phyloP scores from a whole-genome alignment of 78 protist species.

The Dictyostelium brefeldianum region DNA sequence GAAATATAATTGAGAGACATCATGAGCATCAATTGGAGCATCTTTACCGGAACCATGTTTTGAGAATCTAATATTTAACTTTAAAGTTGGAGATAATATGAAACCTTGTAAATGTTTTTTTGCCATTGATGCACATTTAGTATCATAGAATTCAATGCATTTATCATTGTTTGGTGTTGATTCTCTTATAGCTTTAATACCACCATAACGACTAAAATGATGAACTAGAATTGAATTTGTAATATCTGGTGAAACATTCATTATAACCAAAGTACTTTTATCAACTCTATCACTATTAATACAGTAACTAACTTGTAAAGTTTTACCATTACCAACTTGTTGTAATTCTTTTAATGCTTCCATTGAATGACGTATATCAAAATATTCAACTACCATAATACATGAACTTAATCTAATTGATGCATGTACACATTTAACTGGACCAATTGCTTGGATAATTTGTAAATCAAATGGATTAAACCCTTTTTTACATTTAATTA shows the following conservation, averaged over 20 bases:
- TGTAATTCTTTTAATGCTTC: slow-evolving; percentile 72
- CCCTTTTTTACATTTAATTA: slow-evolving; percentile 65
- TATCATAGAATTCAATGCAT: slow-evolving; percentile 90
- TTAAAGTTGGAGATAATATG: no score
- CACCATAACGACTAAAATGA: slow-evolving; percentile 84
- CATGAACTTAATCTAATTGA: not conserved
- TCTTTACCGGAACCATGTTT: no score
- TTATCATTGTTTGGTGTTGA: slow-evolving; percentile 90
- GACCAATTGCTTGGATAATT: slow-evolving; percentile 43
- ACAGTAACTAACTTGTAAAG: slow-evolving; percentile 74
- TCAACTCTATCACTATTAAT: slow-evolving; percentile 77
- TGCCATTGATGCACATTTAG: slow-evolving; percentile 84
- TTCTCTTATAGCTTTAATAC: slow-evolving; percentile 90
- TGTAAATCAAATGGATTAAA: slow-evolving; percentile 1
- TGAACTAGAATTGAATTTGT: slow-evolving; percentile 46
- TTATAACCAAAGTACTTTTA: slow-evolving; percentile 91
- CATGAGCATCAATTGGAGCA: no score
- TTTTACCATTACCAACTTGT: not conserved
- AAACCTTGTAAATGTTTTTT: not conserved
- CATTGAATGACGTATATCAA: slow-evolving; percentile 86
- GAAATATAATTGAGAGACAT: no score
- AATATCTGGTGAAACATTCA: slow-evolving; percentile 72
- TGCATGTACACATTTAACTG: slow-evolving; percentile 31
- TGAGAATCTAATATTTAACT: no score
- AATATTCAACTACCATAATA: slow-evolving; percentile 24